phyloP scores from a whole-genome alignment of 176 grass and related monocot species.

The Cocos nucifera region DNA sequence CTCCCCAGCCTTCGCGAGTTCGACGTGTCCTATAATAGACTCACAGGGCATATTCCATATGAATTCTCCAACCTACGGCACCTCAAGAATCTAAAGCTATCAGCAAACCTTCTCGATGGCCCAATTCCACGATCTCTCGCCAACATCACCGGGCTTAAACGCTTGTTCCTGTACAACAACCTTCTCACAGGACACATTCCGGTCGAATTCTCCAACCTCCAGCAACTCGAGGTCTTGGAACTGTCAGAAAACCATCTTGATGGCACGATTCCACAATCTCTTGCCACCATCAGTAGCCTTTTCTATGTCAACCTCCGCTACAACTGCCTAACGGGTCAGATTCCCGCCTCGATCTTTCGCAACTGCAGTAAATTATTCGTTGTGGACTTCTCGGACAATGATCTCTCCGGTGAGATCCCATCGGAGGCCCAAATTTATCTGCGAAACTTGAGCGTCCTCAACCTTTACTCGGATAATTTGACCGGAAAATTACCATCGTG shows the following conservation, averaged over 20 bases:
- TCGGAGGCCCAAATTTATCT: neutral
- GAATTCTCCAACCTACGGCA: constrained; percentile 38
- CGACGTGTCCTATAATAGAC: constrained; percentile 34
- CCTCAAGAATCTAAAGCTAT: constrained; percentile 4
- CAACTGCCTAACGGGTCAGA: constrained; percentile 18
- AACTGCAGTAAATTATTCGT: constrained; percentile 29
- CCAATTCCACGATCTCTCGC: constrained; percentile 41
- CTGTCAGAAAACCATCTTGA: constrained; percentile 33
- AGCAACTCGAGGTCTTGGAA: neutral
- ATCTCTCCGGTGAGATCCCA: constrained; percentile 46
- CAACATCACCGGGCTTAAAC: constrained; percentile 1
- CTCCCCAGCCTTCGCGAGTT: constrained; percentile 14
- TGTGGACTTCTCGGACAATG: constrained; percentile 40
- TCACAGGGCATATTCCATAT: constrained; percentile 40
- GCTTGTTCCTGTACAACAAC: constrained; percentile 40
- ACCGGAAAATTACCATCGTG: constrained; percentile 47
- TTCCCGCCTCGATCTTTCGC: constrained; percentile 38
- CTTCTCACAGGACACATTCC: constrained; percentile 42
- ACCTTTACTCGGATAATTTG: constrained; percentile 53
- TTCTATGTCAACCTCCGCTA: too few relatives aligned
- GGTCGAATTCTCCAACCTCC: constrained; percentile 41
- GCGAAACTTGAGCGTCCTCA: neutral
- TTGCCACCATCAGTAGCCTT: constrained; percentile 22
- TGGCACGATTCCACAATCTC: constrained; percentile 36
- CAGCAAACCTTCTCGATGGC: neutral